phyloP scores from a whole-genome alignment of 2,329 filamentous ascomycete genomes.

The Blumeria hordei region DNA sequence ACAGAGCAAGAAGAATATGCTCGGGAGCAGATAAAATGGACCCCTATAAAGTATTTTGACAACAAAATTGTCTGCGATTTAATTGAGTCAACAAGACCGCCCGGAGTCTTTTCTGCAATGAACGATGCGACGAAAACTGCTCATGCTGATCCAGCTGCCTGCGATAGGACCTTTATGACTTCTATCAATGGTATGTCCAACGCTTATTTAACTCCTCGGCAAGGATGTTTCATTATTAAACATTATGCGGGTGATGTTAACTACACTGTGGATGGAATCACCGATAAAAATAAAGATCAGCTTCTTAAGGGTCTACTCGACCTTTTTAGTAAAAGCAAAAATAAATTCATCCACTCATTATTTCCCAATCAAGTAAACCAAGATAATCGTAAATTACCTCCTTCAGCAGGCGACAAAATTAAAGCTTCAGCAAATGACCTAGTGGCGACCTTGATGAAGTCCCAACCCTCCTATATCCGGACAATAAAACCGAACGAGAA shows the following conservation, averaged over 20 bases:
- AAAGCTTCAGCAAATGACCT: conserved; percentile 84
- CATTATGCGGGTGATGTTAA: conserved; percentile 95
- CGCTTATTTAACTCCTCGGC: conserved; percentile 70
- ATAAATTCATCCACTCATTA: conserved; percentile 63
- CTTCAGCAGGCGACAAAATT: conserved; percentile 90
- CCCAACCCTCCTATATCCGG: conserved; percentile 88
- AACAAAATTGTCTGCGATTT: conserved; percentile 97
- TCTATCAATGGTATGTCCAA: conserved; percentile 78
- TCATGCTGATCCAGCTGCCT: conserved; percentile 80
- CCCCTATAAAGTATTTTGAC: conserved; percentile 96
- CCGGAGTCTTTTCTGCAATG: conserved; percentile 80
- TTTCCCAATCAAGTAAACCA: conserved; percentile 90
- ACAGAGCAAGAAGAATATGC: conserved; percentile 96
- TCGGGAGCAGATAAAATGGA: conserved; percentile 92
- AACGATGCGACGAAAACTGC: conserved; percentile 98
- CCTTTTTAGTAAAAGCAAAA: conserved; percentile 61
- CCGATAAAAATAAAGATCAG: conserved; percentile 98
- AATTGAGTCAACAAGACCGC: conserved; percentile 76
- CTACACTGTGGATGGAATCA: conserved; percentile 89
- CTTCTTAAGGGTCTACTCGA: conserved; percentile 82
- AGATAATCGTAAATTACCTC: conserved; percentile 82
- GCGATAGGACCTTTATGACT: conserved; percentile 88
- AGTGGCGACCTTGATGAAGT: conserved; percentile 89
- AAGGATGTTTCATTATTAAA: conserved; percentile 95
- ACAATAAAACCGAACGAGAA: conserved; percentile 99